Evolutionary conservation across 306 rosid species (phyloP), one percentile per base, ranked within the genome.

Genomic region (Glycine soja): DNA sequence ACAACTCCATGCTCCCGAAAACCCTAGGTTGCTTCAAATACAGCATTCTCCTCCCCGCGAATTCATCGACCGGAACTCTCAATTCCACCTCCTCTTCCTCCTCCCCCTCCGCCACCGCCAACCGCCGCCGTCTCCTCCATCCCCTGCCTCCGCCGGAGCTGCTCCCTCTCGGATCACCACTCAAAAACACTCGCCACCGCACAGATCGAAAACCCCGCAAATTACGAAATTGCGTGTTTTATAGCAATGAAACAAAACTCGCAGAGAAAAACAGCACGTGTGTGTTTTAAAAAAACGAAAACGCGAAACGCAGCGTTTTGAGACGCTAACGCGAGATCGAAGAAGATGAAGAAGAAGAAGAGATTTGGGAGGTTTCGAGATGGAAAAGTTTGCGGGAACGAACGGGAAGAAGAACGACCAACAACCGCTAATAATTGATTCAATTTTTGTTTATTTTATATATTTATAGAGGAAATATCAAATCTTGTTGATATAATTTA

Each of bases 1-100:
- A 72, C 30, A 0, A 24, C 30, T 24, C 30, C 30, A 24, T 24
- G 1, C 51, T 51, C 66, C 85, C 72, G 56, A 52, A 77, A 72
- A 72, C 73, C 57, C n/a, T 87, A 8, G 97, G 97, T 86, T 87
- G 97, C 91, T 91, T 90, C 92, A 90, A 76, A 88, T 91, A 91
- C 88, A 93, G 87, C 97, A 93, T 91, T 78, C 71, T 80, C 18
- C 65, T 67, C 54, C 75, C 48, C 74, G 34, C 16, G 16, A 74
- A 81, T 15, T 42, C 40, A 62, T 61, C 68, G 38, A 81, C 15
- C 76, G 73, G 10, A 36, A 51, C 50, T 74, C 71, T 48, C 15
- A 65, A 43, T 68, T 61, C 63, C 81, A 58, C 62, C 79, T 64
- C 85, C 77, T 4, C 30, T 24, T 24, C 30, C 30, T 24, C 30